Evolutionary conservation across 805 yeast species (phyloP).

Genomic region (Yarrowia divulgata): DNA sequence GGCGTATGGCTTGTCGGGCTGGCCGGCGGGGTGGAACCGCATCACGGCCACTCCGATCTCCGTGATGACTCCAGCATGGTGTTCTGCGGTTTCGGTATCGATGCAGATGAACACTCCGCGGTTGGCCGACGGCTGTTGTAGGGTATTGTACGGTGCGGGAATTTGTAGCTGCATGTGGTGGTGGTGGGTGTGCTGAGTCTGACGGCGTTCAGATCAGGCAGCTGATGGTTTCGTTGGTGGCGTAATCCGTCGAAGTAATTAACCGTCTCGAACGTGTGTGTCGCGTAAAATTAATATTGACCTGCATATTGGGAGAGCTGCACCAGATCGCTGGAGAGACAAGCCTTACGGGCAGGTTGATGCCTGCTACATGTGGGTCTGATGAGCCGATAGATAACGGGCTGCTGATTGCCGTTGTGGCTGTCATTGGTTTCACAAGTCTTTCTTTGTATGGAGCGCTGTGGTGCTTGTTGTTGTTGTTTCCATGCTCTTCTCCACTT

Average conservation of each 20-base stretch:
- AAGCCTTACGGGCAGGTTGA: background rate
- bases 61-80: slow-evolving; percentile 34
- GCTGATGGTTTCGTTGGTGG: background rate
- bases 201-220: no score
- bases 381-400: background rate
- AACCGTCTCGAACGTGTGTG: background rate
- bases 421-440: background rate
- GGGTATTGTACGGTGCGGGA: slow-evolving; percentile 9
- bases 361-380: slow-evolving; percentile 17
- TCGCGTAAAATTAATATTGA: slow-evolving; percentile 19
- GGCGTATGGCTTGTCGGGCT: slow-evolving; percentile 20
- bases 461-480: background rate
- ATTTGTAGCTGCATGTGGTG: slow-evolving; percentile 8
- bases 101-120: slow-evolving; percentile 38
- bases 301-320: slow-evolving; percentile 22
- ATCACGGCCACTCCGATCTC: slow-evolving; percentile 41
- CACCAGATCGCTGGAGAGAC: background rate
- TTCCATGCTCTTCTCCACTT: background rate
- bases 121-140: slow-evolving; percentile 18
- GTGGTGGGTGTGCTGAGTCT: no score
- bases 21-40: slow-evolving; percentile 43
- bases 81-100: slow-evolving; percentile 39
- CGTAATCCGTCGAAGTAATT: background rate
- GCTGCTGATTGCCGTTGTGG: background rate
- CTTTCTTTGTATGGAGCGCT: background rate